Evolutionary conservation across 139 green algal genomes (phyloP).

Genomic region (Micromonas pusilla): DNA sequence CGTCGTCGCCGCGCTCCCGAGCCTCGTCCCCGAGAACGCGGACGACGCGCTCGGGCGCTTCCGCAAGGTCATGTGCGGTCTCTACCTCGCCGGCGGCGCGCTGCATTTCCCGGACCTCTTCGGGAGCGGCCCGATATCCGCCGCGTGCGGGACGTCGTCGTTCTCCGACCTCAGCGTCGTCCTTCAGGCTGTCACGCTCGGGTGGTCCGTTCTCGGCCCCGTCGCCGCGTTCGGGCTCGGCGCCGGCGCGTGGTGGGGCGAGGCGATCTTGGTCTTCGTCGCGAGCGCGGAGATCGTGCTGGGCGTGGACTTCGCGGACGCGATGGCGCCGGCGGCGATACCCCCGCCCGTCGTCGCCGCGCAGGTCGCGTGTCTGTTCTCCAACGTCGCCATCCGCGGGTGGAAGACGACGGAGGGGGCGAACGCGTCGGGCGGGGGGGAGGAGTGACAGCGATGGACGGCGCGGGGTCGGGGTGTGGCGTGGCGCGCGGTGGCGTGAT

Average conservation of each 20-base stretch:
- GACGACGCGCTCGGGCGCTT: background rate
- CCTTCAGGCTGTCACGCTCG: background rate
- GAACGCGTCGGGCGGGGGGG: background rate
- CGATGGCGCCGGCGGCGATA: background rate
- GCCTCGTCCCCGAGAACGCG: background rate
- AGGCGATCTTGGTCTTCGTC: background rate
- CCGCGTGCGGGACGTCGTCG: background rate
- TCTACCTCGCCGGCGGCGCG: background rate
- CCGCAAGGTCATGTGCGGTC: background rate
- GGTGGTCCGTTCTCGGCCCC: background rate
- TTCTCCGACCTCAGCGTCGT: background rate
- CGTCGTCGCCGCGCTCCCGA: no score
- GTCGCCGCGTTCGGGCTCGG: background rate
- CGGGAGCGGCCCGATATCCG: background rate
- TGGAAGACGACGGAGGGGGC: background rate
- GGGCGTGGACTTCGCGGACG: background rate
- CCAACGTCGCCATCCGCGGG: background rate
- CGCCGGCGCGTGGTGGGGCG: background rate
- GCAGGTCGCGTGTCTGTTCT: background rate
- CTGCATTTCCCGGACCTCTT: constrained; percentile 5
- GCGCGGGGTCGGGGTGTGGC: no score
- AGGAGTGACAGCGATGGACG: background rate
- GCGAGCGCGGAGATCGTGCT: constrained; percentile 4
- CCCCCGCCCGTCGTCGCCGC: background rate
- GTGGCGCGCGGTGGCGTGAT: no score